These are phyloP conservation scores for Dendrocalamus sinicus DNA, from an alignment of 176 grass and related monocot genomes.

Conservation along the genomic window DNA sequence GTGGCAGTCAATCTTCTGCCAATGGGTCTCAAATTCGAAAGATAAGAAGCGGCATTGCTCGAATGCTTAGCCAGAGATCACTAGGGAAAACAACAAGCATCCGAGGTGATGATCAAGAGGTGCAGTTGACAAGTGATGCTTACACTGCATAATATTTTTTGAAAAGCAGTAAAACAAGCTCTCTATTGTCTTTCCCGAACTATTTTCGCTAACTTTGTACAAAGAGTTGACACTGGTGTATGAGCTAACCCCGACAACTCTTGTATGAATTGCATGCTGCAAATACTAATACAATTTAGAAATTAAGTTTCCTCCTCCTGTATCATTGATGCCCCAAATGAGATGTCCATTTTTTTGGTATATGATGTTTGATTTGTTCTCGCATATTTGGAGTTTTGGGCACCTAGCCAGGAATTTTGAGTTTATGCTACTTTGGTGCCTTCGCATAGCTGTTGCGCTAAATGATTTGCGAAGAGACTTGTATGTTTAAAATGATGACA, in stretches of 20 bases:
- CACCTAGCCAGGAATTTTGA: not conserved
- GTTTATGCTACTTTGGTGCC: not conserved
- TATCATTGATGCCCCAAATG: not conserved
- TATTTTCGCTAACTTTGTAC: slow-evolving; percentile 39
- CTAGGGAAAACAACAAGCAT: slow-evolving; percentile 50
- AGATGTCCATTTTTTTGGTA: slow-evolving; percentile 19
- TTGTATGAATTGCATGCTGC: not conserved
- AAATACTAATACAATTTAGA: not conserved
- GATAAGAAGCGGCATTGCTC: slow-evolving; percentile 42
- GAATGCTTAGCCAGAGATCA: slow-evolving; percentile 62
- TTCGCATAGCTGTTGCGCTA: not conserved
- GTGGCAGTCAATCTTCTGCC: slow-evolving; percentile 47
- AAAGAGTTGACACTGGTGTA: not conserved
- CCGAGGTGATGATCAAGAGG: slow-evolving; percentile 46
- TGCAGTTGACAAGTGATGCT: slow-evolving; percentile 32
- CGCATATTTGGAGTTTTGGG: not conserved
- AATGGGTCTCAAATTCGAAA: slow-evolving; percentile 54
- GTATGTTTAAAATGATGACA: not conserved
- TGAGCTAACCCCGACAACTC: not conserved
- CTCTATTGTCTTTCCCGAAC: not conserved
- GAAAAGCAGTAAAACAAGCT: not conserved
- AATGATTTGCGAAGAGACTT: slow-evolving; percentile 2
- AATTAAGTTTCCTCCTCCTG: not conserved
- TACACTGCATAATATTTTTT: not conserved
- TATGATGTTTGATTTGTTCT: not conserved